Evolutionary conservation across 1,284 basidiomycete genomes (phyloP).

Genomic region (Moniliella sp.): DNA sequence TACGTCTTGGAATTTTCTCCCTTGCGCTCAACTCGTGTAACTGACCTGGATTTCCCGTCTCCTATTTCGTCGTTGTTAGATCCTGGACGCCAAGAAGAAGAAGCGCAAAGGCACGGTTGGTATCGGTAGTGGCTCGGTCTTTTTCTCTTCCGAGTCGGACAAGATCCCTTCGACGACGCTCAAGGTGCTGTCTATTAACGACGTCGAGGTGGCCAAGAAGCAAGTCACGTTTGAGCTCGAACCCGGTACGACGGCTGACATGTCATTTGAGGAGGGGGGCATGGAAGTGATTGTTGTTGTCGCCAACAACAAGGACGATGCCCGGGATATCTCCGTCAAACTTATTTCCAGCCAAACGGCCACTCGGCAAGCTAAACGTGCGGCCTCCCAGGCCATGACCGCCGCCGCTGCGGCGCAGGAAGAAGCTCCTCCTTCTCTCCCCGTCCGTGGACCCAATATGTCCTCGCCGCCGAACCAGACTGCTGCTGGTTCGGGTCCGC

Average conservation of each 20-base stretch:
- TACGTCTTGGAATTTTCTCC: conserved; percentile 1
- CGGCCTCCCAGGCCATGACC: conserved; percentile 3
- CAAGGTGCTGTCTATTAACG: conserved; percentile 14
- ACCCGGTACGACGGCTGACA: conserved; percentile 8
- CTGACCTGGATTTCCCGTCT: conserved; percentile 11
- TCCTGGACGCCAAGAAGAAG: conserved; percentile 25
- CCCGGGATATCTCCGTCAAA: conserved; percentile 19
- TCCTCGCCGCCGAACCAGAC: conserved; percentile 5
- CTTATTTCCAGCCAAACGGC: conserved; percentile 17
- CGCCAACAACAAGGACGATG: conserved; percentile 21
- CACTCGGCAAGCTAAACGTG: conserved; percentile 5
- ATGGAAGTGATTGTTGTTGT: conserved; percentile 16
- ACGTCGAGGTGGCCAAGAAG: conserved; percentile 24
- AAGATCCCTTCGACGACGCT: conserved; percentile 28
- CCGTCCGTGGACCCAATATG: no score
- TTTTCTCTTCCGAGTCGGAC: conserved; percentile 31
- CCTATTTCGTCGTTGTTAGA: conserved; percentile 28
- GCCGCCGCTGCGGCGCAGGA: conserved; percentile 3
- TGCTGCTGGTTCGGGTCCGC: neutral
- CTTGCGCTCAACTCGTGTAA: neutral
- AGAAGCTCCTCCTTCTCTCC: neutral
- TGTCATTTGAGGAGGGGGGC: conserved; percentile 11
- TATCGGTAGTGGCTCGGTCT: conserved; percentile 27
- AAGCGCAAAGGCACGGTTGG: conserved; percentile 31
- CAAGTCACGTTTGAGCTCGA: conserved; percentile 17